phyloP scores from a whole-genome alignment of 495 filamentous ascomycete species.

The Corynascus novoguineensis region DNA sequence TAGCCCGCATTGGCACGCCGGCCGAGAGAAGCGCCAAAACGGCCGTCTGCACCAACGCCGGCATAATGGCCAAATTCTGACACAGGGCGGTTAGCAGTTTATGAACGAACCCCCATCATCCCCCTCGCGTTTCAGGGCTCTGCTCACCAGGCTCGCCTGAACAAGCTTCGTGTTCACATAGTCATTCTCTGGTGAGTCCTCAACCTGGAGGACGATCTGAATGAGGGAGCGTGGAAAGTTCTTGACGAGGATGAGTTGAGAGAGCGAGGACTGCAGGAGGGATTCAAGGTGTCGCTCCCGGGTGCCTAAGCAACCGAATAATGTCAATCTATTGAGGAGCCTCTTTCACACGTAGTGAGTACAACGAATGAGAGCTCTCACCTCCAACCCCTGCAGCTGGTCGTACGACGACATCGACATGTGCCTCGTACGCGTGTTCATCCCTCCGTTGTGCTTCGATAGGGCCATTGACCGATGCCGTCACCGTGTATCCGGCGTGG shows the following conservation, averaged over 20 bases:
- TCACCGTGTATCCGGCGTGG: constrained; percentile 69
- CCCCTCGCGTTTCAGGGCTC: not conserved
- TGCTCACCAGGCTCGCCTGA: constrained; percentile 45
- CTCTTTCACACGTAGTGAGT: constrained; percentile 26
- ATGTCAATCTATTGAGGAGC: constrained; percentile 37
- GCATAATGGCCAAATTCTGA: constrained; percentile 69
- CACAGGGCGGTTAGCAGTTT: constrained; percentile 16
- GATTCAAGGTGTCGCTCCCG: constrained; percentile 69
- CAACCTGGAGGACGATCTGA: constrained; percentile 62
- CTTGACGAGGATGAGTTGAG: constrained; percentile 61
- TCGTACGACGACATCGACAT: constrained; percentile 83
- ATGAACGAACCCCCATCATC: constrained; percentile 8
- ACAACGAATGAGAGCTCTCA: constrained; percentile 40
- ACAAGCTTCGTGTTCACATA: constrained; percentile 47
- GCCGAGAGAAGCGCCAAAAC: constrained; percentile 71
- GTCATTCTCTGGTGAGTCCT: constrained; percentile 51
- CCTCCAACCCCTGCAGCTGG: constrained; percentile 80
- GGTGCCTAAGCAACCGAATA: constrained; percentile 48
- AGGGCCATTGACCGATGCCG: constrained; percentile 86
- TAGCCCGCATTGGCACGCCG: constrained; percentile 66
- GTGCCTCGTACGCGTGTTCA: constrained; percentile 82
- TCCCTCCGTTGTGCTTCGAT: constrained; percentile 83
- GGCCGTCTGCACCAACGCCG: constrained; percentile 66
- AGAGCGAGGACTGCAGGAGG: constrained; percentile 59
- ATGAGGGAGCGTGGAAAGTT: constrained; percentile 64